phyloP scores from a whole-genome alignment of 169 alveolate species.

The Condylostoma magnum region DNA sequence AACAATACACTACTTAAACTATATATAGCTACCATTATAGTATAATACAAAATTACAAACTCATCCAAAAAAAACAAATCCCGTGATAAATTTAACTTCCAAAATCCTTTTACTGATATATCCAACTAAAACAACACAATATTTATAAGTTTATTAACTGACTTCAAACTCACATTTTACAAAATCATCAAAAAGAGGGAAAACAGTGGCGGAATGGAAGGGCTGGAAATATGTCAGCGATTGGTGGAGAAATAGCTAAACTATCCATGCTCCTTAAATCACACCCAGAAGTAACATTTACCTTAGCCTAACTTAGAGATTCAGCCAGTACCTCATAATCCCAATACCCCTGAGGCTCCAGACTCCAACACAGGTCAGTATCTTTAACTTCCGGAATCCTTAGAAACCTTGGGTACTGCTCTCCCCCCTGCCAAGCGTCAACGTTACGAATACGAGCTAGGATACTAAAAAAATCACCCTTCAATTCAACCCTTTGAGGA shows the following conservation, averaged over 20 bases:
- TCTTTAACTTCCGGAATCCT: background rate
- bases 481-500: background rate
- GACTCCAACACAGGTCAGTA: background rate
- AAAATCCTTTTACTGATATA: no score
- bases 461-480: background rate
- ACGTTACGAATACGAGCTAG: background rate
- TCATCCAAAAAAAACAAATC: no score
- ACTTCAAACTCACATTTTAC: no score
- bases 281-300: slow-evolving; percentile 9
- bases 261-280: background rate
- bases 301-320: no score
- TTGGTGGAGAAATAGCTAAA: slow-evolving; percentile 28
- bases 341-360: background rate
- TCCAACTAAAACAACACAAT: no score
- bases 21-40: no score
- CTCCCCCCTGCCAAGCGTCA: slow-evolving; percentile 18
- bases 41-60: no score
- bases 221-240: slow-evolving; percentile 32
- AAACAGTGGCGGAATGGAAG: slow-evolving; percentile 1
- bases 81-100: no score
- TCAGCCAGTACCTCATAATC: background rate
- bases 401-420: slow-evolving; percentile 4
- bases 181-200: no score
- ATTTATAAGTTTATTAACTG: no score
- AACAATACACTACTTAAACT: no score